phyloP scores from a whole-genome alignment of 352 stramenopile species.

The Phytophthora brassicae region DNA sequence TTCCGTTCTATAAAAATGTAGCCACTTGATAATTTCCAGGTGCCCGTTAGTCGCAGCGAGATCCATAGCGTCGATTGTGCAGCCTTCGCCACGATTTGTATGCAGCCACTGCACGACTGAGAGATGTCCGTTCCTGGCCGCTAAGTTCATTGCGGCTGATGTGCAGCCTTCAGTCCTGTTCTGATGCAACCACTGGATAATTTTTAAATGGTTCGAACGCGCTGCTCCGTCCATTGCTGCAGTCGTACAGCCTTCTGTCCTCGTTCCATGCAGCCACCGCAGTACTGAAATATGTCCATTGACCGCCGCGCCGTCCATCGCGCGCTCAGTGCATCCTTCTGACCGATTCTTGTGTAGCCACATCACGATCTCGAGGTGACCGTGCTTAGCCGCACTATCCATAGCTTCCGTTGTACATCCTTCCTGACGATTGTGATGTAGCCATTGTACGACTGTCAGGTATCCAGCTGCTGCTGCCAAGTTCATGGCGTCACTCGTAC shows the following conservation, averaged over 20 bases:
- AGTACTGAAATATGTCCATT: conserved; percentile 21
- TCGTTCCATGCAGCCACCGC: conserved; percentile 18
- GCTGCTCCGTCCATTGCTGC: conserved; percentile 29
- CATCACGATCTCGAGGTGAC: conserved; percentile 20
- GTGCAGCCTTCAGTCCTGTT: conserved; percentile 16
- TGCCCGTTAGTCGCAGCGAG: conserved; percentile 35
- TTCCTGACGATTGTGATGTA: conserved; percentile 20
- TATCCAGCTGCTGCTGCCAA: conserved; percentile 21
- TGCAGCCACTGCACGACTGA: conserved; percentile 22
- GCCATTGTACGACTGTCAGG: conserved; percentile 23
- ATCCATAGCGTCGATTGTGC: conserved; percentile 25
- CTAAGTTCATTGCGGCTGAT: conserved; percentile 25
- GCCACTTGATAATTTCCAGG: conserved; percentile 45
- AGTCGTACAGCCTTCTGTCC: conserved; percentile 20
- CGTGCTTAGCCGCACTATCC: conserved; percentile 24
- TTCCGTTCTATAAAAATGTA: conserved; percentile 34
- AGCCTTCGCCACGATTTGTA: conserved; percentile 18
- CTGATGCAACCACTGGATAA: conserved; percentile 16
- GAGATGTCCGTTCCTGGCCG: conserved; percentile 23
- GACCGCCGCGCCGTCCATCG: conserved; percentile 32
- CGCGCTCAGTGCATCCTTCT: conserved; percentile 27
- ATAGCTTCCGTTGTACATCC: conserved; percentile 25
- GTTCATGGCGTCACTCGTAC: conserved; percentile 27
- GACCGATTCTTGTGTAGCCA: conserved; percentile 25
- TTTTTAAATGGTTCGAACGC: conserved; percentile 17